phyloP scores from a whole-genome alignment of 164 flowering plant genomes.

The Liquidambar formosana region DNA sequence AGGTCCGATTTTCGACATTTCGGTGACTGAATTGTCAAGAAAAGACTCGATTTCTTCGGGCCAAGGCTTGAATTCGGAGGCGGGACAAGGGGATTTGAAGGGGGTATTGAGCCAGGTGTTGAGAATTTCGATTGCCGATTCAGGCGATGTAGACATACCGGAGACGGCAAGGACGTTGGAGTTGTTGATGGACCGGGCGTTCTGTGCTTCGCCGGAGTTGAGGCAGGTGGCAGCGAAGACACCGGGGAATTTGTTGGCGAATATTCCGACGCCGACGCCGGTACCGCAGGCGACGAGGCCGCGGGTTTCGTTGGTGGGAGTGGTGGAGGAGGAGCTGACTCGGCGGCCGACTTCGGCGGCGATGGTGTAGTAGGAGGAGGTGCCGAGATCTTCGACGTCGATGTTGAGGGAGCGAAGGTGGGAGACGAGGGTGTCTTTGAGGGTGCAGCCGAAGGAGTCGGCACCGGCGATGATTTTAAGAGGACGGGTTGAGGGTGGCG shows the following conservation, averaged over 20 bases:
- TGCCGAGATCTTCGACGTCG: slow-evolving; percentile 87
- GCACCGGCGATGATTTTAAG: slow-evolving; percentile 81
- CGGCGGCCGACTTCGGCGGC: slow-evolving; percentile 78
- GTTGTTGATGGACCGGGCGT: slow-evolving; percentile 86
- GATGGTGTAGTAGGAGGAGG: slow-evolving; percentile 79
- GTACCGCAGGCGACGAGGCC: slow-evolving; percentile 95
- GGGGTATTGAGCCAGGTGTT: slow-evolving; percentile 75
- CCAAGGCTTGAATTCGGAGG: slow-evolving; percentile 67
- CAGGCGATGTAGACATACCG: slow-evolving; percentile 61
- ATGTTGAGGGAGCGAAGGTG: slow-evolving; percentile 75
- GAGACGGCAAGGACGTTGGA: slow-evolving; percentile 91
- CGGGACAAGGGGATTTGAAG: slow-evolving; percentile 89
- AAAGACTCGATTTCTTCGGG: slow-evolving; percentile 51
- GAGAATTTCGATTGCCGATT: slow-evolving; percentile 61
- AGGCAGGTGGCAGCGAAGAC: slow-evolving; percentile 81
- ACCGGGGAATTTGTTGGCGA: slow-evolving; percentile 94
- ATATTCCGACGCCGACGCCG: slow-evolving; percentile 86
- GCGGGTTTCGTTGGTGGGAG: slow-evolving; percentile 41
- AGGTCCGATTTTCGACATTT: slow-evolving; percentile 61
- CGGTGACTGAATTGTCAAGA: slow-evolving; percentile 53
- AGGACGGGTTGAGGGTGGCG: slow-evolving; percentile 21
- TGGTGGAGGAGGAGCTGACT: slow-evolving; percentile 39
- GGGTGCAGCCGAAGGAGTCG: slow-evolving; percentile 64
- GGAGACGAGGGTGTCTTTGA: slow-evolving; percentile 75
- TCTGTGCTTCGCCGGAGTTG: slow-evolving; percentile 60